Evolutionary conservation across 2,329 filamentous ascomycete species (phyloP), one percentile per base, ranked within the genome.

Genomic region (Fonsecaea pedrosoi): DNA sequence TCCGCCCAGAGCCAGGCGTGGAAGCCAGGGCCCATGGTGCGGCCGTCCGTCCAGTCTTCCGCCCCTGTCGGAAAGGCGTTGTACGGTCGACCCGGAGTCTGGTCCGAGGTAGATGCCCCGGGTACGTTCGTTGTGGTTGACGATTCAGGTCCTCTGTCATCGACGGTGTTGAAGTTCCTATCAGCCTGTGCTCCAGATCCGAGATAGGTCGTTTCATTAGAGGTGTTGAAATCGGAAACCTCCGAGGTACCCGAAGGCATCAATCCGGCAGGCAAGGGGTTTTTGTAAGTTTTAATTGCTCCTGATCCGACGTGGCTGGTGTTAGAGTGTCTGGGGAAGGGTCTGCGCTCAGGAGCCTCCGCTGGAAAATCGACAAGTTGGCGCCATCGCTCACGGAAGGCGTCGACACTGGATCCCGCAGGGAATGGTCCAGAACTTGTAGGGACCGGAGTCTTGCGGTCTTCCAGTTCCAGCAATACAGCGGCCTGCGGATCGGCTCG

Each of bases 351-450:
- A 56, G 7, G 42, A 5, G 25, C 48, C 10, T 35, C 34, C 35
- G 32, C 9, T 55, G 62, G 45, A n/a, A 64, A 62, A 4, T 18
- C 53, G n/a, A 78, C 30, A 21, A 78, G 70, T 55, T 74, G 65
- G 32, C 71, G 73, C 78, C 78, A 79, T 38, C 70, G 73, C 18
- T 74, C 66, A 34, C 73, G 71, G 60, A 75, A 77, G 4, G 68
- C 8, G 8, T 71, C 70, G 18, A 68, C 65, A 25, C 40, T 55
- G 10, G 67, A 72, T 25, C 61, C 69, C 13, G 65, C 38, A 62
- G 72, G 62, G 54, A 75, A 73, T 5, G 71, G 66, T 0, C 73
- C 75, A 25, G 73, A 68, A 63, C 77, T 79, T 30, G 73, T 66
- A 1, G 77, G 78, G 1, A 72, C 10, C 18, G 56, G 66, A 12